These are phyloP conservation scores for Linum usitatissimum DNA, from an alignment of 345 rosid species.

Conservation along the genomic window DNA sequence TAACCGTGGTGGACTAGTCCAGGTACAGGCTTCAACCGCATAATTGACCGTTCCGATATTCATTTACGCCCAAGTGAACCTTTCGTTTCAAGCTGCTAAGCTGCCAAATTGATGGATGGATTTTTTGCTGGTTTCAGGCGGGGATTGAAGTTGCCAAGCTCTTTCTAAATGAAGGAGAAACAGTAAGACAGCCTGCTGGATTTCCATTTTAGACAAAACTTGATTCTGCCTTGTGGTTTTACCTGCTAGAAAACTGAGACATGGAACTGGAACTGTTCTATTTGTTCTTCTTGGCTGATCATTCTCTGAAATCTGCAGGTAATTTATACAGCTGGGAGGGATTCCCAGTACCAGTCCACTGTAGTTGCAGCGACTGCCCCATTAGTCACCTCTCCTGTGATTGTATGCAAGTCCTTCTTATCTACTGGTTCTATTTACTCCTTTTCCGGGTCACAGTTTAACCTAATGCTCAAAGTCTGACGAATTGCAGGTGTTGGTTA, in stretches of 20 bases:
- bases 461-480: neutral
- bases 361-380: slow-evolving; percentile 55
- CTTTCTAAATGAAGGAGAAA: slow-evolving; percentile 77
- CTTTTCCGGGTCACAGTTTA: neutral
- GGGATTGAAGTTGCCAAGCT: slow-evolving; percentile 94
- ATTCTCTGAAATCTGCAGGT: slow-evolving; percentile 38
- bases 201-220: slow-evolving; percentile 6
- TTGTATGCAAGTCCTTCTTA: slow-evolving; percentile 40
- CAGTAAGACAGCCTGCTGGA: slow-evolving; percentile 30
- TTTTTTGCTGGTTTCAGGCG: slow-evolving; percentile 46
- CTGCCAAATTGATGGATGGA: slow-evolving; percentile 5
- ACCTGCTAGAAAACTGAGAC: neutral
- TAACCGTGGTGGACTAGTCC: slow-evolving; percentile 94
- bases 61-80: too few relatives aligned
- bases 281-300: neutral
- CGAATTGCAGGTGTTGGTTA: slow-evolving; percentile 63
- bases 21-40: slow-evolving; percentile 32
- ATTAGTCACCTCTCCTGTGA: slow-evolving; percentile 55
- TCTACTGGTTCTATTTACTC: neutral
- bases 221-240: neutral
- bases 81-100: too few relatives aligned
- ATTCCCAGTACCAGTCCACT: slow-evolving; percentile 47
- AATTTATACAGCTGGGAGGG: slow-evolving; percentile 76
- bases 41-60: neutral
- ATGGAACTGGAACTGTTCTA: neutral